These are phyloP conservation scores for Lavandula angustifolia DNA, from an alignment of 257 asterid genomes.

Conservation along the genomic window DNA sequence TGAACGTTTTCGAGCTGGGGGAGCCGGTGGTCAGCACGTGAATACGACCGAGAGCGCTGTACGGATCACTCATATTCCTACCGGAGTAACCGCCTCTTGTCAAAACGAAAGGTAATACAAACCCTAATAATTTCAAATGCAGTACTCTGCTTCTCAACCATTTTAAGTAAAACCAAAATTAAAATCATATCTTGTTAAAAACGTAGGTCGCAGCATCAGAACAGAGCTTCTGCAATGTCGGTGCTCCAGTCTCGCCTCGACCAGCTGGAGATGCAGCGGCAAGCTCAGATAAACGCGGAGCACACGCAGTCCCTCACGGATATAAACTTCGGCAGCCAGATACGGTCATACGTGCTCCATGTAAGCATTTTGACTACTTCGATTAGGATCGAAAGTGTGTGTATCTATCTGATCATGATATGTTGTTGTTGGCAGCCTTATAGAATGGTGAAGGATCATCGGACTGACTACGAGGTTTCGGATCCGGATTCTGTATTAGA, in stretches of 20 bases:
- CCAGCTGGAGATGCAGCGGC: constrained; percentile 86
- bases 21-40: constrained; percentile 89
- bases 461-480: constrained; percentile 89
- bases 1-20: constrained; percentile 82
- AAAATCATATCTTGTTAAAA: background rate
- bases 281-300: constrained; percentile 75
- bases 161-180: background rate
- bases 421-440: constrained; percentile 64
- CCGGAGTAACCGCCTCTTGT: constrained; percentile 83
- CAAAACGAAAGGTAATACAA: constrained; percentile 79
- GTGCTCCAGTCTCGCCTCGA: constrained; percentile 96
- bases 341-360: constrained; percentile 89
- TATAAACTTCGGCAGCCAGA: constrained; percentile 90
- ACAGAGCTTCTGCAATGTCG: constrained; percentile 92
- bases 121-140: background rate
- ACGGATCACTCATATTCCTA: constrained; percentile 89
- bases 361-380: constrained; percentile 42
- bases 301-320: constrained; percentile 86
- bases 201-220: constrained; percentile 89
- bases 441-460: constrained; percentile 95
- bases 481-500: constrained; percentile 88
- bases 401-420: constrained; percentile 13
- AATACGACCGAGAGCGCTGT: constrained; percentile 97
- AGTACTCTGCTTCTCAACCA: background rate
- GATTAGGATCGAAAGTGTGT: background rate